Conservation (phyloP, 306 rosid genomes). For the Fragaria vesca region DNA sequence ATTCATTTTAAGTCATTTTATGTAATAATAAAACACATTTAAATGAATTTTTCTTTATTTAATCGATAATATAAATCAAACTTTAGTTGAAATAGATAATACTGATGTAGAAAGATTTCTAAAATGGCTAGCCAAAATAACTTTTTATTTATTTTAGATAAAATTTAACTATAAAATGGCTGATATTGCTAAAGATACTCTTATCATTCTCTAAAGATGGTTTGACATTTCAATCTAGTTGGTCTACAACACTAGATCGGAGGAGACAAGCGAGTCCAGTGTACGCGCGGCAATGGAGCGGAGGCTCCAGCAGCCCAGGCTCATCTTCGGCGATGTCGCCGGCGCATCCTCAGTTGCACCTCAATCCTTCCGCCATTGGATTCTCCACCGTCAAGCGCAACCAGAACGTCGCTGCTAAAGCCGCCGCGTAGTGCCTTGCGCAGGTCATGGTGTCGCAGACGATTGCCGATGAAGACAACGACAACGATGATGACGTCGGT, state of each 20-base stretch:
- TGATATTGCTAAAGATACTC: no score
- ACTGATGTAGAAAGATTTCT: no score
- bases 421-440: conserved; percentile 91
- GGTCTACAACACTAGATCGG: conserved; percentile 49
- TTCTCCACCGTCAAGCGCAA: conserved; percentile 82
- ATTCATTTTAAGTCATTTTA: no score
- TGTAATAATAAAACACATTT: no score
- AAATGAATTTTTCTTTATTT: no score
- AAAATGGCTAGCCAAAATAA: no score
- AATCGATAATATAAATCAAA: no score
- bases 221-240: no score
- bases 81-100: no score
- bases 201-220: no score
- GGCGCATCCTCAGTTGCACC: conserved; percentile 60
- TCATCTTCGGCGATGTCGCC: conserved; percentile 63
- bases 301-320: conserved; percentile 73
- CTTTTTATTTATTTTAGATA: no score
- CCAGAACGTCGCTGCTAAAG: conserved; percentile 89
- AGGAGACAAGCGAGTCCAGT: conserved; percentile 73
- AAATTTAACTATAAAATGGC: no score
- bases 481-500: conserved; percentile 70
- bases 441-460: conserved; percentile 86
- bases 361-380: conserved; percentile 42
- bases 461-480: conserved; percentile 30
- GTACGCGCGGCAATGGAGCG: conserved; percentile 83